Percentiles rank a stretch among this genome's conserved stretches.
Conservation (phyloP, 208 protist species). For the Leptomonas pyrrhocoris region DNA sequence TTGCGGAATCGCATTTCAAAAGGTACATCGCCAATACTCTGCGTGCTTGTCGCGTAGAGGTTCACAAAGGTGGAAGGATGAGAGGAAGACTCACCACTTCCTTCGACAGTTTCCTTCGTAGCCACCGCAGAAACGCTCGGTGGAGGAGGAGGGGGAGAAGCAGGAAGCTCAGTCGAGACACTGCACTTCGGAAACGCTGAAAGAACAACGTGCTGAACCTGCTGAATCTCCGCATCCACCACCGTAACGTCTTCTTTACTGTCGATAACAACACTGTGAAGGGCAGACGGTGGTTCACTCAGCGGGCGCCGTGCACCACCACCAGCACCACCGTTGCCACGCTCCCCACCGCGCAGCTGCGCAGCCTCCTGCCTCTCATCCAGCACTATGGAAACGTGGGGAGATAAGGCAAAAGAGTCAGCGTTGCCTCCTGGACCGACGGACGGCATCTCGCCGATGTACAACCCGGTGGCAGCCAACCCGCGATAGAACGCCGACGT, state of each 20-base stretch:
- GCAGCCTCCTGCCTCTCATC: conserved; percentile 15
- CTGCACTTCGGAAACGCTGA: conserved; percentile 8
- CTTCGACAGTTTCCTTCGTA: background rate
- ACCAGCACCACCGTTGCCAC: background rate
- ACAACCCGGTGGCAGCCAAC: background rate
- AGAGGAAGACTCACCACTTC: background rate
- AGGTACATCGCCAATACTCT: conserved; percentile 16
- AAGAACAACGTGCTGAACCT: background rate
- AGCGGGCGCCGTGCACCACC: background rate
- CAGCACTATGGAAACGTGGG: conserved; percentile 19
- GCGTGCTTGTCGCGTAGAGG: conserved; percentile 29
- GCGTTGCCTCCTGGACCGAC: background rate
- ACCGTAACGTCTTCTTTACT: background rate
- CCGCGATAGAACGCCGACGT: background rate
- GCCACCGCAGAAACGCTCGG: too few relatives aligned
- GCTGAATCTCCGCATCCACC: background rate
- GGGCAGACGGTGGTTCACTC: background rate
- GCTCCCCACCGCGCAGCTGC: background rate
- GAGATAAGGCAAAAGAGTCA: background rate
- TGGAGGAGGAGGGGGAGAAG: too few relatives aligned
- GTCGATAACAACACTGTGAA: background rate
- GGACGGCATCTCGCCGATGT: background rate
- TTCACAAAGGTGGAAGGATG: conserved; percentile 1
- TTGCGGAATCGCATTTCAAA: conserved; percentile 15
- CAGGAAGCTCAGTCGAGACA: conserved; percentile 1